Percentiles rank a stretch among this genome's conserved stretches.
phyloP scores from a whole-genome alignment of 441 rosid genomes.

The Biscutella auriculata region DNA sequence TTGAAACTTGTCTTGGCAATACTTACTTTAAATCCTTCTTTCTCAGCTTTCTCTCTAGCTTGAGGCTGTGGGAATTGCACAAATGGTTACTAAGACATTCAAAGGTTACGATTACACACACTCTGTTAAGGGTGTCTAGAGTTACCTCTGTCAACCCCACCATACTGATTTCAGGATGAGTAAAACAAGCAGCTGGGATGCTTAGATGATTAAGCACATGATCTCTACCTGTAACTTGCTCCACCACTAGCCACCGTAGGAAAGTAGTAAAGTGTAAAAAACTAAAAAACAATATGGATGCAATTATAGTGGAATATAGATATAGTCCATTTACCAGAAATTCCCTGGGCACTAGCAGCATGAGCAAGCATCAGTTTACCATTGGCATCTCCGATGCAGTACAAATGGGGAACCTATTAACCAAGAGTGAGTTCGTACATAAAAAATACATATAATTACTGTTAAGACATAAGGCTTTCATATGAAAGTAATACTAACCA shows the following conservation, averaged over 20 bases:
- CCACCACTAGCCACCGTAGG: constrained; percentile 76
- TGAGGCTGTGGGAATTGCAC: no score
- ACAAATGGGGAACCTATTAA: constrained; percentile 62
- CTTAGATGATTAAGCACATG: constrained; percentile 84
- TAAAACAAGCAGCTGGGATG: constrained; percentile 97
- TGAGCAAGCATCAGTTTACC: constrained; percentile 99
- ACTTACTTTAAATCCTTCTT: constrained; percentile 80
- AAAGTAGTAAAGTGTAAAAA: no score
- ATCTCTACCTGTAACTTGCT: constrained; percentile 86
- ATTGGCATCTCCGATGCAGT: constrained; percentile 89
- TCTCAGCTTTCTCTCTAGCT: constrained; percentile 89
- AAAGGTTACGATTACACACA: no score
- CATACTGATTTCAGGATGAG: constrained; percentile 98
- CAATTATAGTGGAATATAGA: no score
- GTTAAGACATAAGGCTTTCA: not conserved
- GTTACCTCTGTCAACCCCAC: constrained; percentile 90
- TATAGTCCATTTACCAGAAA: constrained; percentile 51
- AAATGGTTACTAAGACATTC: no score
- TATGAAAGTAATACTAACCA: constrained; percentile 31
- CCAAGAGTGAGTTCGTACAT: not conserved
- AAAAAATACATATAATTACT: not conserved
- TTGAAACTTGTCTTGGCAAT: constrained; percentile 89
- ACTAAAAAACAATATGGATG: no score
- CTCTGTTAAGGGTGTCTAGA: no score
- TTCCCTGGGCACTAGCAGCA: constrained; percentile 99